Evolutionary conservation across 441 rosid species (phyloP), one percentile per base, ranked within the genome.

Genomic region (California macrophylla): DNA sequence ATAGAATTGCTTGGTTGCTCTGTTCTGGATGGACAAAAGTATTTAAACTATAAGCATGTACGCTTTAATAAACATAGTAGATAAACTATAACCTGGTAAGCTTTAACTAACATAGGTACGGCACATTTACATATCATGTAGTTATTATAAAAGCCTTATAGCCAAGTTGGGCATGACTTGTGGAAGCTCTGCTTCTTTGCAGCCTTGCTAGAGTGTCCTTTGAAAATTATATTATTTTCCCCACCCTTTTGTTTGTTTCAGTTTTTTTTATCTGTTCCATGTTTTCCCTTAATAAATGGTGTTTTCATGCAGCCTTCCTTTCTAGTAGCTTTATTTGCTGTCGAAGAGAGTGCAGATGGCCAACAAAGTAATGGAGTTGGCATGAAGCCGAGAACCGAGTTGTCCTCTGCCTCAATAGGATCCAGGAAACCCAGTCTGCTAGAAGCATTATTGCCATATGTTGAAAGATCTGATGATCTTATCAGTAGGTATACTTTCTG

Each of bases 251-350:
- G 20, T 58, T 24, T 23, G 13, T 58, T 58, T 20, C 29, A n/a
- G 23, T 13, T 25, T n/a, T 58, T 18, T 20, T 16, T 24, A 9
- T 58, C 63, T 58, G 63, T 58, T 58, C 15, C 6, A 58, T 47
- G 47, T 32, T 29, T 67, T 72, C 15, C 47, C 61, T 68, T 30
- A 36, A 64, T 56, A 47, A 54, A 40, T 61, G 18, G 40, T 74
- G 68, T 70, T 34, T 76, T 75, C 76, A 38, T 86, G 85, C 85
- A 95, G 99, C 97, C 96, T 76, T 84, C 97, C 69, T 87, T 92
- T 78, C 84, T 95, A 77, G 80, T 87, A 75, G 84, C 90, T 47
- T 69, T 95, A 62, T 76, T 89, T 66, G 77, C 82, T 38, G 66
- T 76, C 47, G 76, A 74, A 34, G 93, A 78, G 79, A 81, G 71